Evolutionary conservation across 768 basidiomycete species (phyloP).

Genomic region (Russula foetens): DNA sequence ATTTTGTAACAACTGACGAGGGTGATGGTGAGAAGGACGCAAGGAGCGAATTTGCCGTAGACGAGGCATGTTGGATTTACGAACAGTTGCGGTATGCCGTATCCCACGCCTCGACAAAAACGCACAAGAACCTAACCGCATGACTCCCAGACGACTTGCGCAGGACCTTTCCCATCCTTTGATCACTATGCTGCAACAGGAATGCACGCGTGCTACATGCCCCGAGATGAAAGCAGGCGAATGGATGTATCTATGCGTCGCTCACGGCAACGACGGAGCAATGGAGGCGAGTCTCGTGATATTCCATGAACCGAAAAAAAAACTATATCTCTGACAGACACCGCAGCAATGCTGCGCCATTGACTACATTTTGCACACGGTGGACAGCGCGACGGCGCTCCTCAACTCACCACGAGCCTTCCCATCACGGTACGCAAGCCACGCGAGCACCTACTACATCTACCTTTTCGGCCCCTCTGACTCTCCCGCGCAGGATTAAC

Average conservation of each 20-base stretch:
- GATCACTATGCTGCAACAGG: conserved; percentile 76
- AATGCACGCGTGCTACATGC: conserved; percentile 80
- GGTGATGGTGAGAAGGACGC: conserved; percentile 29
- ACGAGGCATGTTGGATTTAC: conserved; percentile 82
- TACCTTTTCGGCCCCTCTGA: neutral
- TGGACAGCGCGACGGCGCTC: conserved; percentile 89
- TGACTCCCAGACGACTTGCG: conserved; percentile 58
- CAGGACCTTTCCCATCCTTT: conserved; percentile 83
- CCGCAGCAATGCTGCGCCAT: conserved; percentile 90
- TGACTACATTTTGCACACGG: conserved; percentile 88
- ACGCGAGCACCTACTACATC: neutral
- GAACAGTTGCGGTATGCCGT: conserved; percentile 45
- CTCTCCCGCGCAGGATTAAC: conserved; percentile 48
- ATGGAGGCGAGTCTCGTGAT: conserved; percentile 56
- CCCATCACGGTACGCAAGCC: conserved; percentile 67
- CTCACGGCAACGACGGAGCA: conserved; percentile 80
- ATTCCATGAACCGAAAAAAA: neutral
- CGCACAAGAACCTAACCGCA: neutral
- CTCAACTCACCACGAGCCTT: conserved; percentile 88
- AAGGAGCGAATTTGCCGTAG: conserved; percentile 51
- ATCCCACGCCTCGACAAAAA: neutral
- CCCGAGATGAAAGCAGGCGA: conserved; percentile 99
- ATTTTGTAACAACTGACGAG: conserved; percentile 24
- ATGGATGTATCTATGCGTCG: conserved; percentile 95
- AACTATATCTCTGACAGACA: neutral